These are phyloP conservation scores for Zoysia japonica DNA, from an alignment of 176 grass and related monocot genomes.

Conservation along the genomic window DNA sequence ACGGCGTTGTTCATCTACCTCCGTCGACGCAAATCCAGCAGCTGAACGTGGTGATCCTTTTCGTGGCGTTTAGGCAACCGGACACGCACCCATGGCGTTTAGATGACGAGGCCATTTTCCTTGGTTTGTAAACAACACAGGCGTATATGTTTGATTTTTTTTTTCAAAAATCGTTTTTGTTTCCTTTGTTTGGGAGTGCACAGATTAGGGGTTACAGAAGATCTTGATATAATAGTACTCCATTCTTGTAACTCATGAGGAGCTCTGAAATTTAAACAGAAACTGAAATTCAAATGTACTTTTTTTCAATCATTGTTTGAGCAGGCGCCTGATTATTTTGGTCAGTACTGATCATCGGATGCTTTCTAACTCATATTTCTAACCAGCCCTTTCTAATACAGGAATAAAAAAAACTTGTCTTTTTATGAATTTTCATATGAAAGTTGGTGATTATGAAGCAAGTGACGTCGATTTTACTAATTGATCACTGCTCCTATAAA, in stretches of 20 bases:
- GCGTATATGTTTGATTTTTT: not conserved
- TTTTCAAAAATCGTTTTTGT: not conserved
- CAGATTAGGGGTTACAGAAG: not conserved
- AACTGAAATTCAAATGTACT: not conserved
- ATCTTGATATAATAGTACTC: not conserved
- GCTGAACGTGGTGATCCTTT: slow-evolving; percentile 27
- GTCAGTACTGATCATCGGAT: not conserved
- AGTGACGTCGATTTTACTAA: too few species aligned
- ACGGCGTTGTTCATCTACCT: slow-evolving; percentile 73
- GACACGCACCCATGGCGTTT: not conserved
- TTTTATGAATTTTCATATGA: too few species aligned
- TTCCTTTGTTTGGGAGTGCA: not conserved
- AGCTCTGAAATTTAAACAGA: not conserved
- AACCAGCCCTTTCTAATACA: not conserved
- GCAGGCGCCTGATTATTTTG: not conserved
- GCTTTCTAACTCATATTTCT: not conserved
- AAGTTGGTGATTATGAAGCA: too few species aligned
- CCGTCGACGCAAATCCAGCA: slow-evolving; percentile 37
- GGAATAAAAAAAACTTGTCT: too few species aligned
- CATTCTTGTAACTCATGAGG: not conserved
- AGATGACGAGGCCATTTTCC: not conserved
- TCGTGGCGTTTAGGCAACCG: not conserved
- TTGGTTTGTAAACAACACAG: slow-evolving; percentile 12
- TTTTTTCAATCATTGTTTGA: not conserved
- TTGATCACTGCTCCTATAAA: not conserved